Evolutionary conservation across 2,329 filamentous ascomycete species (phyloP).

Genomic region (Talaromyces sp.): DNA sequence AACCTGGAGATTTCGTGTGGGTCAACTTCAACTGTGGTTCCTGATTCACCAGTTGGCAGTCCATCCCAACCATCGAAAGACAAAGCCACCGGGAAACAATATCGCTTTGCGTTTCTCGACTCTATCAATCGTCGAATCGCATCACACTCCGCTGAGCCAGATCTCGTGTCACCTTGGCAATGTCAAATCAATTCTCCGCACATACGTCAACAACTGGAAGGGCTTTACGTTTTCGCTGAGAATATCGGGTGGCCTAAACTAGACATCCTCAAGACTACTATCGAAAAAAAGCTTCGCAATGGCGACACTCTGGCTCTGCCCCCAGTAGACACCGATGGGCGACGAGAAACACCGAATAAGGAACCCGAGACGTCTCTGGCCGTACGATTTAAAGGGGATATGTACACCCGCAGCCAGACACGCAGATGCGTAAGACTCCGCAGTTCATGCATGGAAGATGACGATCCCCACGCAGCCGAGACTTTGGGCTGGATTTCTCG

Average conservation of each 20-base stretch:
- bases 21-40: constrained; percentile 6
- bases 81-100: constrained; percentile 17
- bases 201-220: constrained; percentile 50
- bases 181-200: constrained; percentile 41
- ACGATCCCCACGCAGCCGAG: constrained; percentile 26
- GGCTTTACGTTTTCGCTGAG: constrained; percentile 55
- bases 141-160: constrained; percentile 7
- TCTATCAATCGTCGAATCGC: constrained; percentile 25
- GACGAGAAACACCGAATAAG: constrained; percentile 6
- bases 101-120: constrained; percentile 29
- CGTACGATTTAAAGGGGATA: constrained; percentile 26
- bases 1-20: constrained; percentile 48
- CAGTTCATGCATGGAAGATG: constrained; percentile 10
- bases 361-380: constrained; percentile 5
- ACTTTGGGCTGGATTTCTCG: constrained; percentile 59
- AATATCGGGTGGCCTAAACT: constrained; percentile 54
- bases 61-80: not conserved
- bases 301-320: constrained; percentile 14
- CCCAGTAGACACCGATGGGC: constrained; percentile 11
- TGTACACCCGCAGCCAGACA: constrained; percentile 34
- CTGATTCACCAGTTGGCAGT: not conserved
- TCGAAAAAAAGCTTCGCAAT: constrained; percentile 41
- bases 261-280: constrained; percentile 38
- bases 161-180: constrained; percentile 34
- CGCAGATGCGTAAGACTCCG: constrained; percentile 34